Evolutionary conservation across 2,329 filamentous ascomycete genomes (phyloP).

Genomic region (Penicillium sp.): DNA sequence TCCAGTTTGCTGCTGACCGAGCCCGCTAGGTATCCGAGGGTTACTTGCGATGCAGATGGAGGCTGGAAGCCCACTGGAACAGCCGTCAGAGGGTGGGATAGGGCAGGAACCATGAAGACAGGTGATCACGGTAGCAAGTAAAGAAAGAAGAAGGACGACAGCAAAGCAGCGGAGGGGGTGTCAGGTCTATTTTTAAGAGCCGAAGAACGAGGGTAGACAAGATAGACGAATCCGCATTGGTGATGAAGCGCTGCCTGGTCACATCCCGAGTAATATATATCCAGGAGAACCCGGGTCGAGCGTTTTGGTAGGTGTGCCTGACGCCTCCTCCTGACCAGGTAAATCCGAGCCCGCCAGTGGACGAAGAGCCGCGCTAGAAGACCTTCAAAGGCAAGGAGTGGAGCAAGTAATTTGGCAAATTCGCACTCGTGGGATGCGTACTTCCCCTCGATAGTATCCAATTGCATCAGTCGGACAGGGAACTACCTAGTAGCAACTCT

Average conservation of each 20-base stretch:
- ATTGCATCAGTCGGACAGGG: conserved; percentile 18
- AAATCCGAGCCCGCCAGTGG: conserved; percentile 29
- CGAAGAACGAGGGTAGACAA: neutral
- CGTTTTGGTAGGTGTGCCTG: conserved; percentile 30
- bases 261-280: conserved; percentile 23
- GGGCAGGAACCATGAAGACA: conserved; percentile 41
- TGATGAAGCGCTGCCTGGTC: conserved; percentile 23
- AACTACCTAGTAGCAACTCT: conserved; percentile 12
- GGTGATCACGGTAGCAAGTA: conserved; percentile 12
- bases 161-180: neutral
- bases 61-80: conserved; percentile 40
- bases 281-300: conserved; percentile 18
- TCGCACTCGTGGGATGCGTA: conserved; percentile 16
- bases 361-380: conserved; percentile 34
- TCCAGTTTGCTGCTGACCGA: conserved; percentile 41
- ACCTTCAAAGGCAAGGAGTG: conserved; percentile 24
- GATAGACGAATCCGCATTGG: conserved; percentile 12
- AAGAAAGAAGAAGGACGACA: neutral
- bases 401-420: conserved; percentile 23
- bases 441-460: conserved; percentile 18
- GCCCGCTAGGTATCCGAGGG: conserved; percentile 38
- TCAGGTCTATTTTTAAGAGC: neutral
- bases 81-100: conserved; percentile 37
- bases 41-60: conserved; percentile 38
- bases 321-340: conserved; percentile 24